Evolutionary conservation across 805 yeast species (phyloP), one percentile per base, ranked within the genome.

Genomic region (Cyberlindnera sargentensis): DNA sequence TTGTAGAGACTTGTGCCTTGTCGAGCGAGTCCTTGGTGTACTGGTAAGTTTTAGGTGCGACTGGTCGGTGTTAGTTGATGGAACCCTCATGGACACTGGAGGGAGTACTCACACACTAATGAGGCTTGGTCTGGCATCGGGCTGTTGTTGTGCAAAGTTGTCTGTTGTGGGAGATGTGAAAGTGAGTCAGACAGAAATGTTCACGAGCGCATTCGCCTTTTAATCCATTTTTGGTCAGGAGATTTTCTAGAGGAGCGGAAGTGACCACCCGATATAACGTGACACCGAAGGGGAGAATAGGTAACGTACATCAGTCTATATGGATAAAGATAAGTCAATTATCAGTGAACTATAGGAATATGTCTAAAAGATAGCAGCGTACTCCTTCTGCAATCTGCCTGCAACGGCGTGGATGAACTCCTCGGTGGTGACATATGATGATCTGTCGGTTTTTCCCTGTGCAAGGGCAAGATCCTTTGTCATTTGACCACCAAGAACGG

Each of bases 391-490:
- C 48, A 89, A 75, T 64, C 88, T 80, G 51, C 66, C 65, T 46
- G 84, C 82, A 49, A 90, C 97, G 33, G 83, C 84, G 50, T 81
- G 85, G 55, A 90, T 79, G 66, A 88, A 90, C 66, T 88, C 96
- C 63, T 84, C 93, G 42, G 97, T 91, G 41, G 95, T 83, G 34
- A 89, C 97, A 55, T 87, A 90, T 32, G 83, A 60, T 20, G 79
- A 68, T 65, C 96, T 82, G 55, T 81, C 84, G 43, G 95, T 85
- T 69, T 80, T 84, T 48, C 96, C 96, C 55, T 80, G 75, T 41
- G 95, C 87, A 51, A 90, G 75, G 8, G 97, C 96, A 63, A 91
- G 76, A 67, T 91, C 98, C 72, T 91, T 91, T 59, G 98, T 91
- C 97, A 91, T 91, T 60, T 82, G 82, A 44, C 84, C 84, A 61